Conservation (phyloP, 192 early-diverging fungal species). For the Coemansia javaensis region DNA sequence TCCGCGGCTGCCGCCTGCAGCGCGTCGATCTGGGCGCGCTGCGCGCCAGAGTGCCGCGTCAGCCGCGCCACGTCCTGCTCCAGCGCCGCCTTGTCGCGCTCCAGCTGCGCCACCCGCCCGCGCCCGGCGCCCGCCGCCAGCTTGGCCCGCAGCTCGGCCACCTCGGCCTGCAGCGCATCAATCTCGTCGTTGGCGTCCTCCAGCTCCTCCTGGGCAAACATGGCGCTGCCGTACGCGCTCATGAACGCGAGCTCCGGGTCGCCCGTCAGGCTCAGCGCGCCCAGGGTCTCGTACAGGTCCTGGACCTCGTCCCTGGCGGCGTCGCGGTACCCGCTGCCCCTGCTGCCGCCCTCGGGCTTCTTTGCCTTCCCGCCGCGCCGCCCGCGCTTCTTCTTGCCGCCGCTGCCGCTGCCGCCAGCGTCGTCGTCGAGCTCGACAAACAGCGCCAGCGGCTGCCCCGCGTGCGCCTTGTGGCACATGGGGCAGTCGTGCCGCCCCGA, state of each 20-base stretch:
- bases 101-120: too few relatives aligned
- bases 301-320: neutral
- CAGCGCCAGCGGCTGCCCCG: neutral
- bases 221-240: neutral
- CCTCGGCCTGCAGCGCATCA: neutral
- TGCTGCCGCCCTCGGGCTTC: neutral
- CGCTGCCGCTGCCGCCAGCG: neutral
- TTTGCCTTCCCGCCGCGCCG: neutral
- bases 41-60: too few relatives aligned
- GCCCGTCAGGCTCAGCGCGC: neutral
- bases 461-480: neutral
- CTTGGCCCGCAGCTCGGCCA: neutral
- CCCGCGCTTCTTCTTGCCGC: neutral
- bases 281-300: neutral
- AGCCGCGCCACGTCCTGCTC: too few relatives aligned
- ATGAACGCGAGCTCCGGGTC: neutral
- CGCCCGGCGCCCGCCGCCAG: too few relatives aligned
- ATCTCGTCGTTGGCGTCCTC: neutral
- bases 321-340: neutral
- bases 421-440: slow-evolving; percentile 6
- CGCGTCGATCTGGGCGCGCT: too few relatives aligned
- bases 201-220: neutral
- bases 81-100: too few relatives aligned
- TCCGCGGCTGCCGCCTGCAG: neutral
- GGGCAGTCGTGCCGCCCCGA: neutral